Percentiles rank a stretch among this genome's conserved stretches.
phyloP scores from a whole-genome alignment of 2,329 filamentous ascomycete genomes.

The Nemania bipapillata region DNA sequence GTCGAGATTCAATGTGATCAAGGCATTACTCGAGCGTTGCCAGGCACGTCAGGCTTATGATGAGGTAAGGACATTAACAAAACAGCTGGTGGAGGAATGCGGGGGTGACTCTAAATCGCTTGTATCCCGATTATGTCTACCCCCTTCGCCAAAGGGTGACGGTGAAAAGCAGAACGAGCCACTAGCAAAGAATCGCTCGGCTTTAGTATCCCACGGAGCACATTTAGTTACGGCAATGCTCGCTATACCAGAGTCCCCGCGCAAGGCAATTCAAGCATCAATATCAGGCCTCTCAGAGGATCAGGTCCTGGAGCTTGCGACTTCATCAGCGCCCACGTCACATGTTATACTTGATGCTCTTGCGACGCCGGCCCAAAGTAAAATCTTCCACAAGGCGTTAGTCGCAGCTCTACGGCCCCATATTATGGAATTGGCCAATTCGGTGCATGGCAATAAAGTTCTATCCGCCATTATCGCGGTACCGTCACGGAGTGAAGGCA shows the following conservation, averaged over 20 bases:
- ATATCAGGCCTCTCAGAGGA: slow-evolving; percentile 68
- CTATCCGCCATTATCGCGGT: slow-evolving; percentile 61
- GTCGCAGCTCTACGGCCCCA: slow-evolving; percentile 61
- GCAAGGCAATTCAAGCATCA: slow-evolving; percentile 77
- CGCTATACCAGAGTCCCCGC: slow-evolving; percentile 73
- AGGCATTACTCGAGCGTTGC: slow-evolving; percentile 84
- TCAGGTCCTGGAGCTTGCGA: slow-evolving; percentile 72
- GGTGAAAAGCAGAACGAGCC: slow-evolving; percentile 53
- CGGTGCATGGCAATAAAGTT: slow-evolving; percentile 64
- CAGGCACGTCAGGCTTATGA: slow-evolving; percentile 71
- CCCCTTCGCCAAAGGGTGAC: slow-evolving; percentile 52
- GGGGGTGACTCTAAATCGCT: slow-evolving; percentile 60
- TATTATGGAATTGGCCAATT: slow-evolving; percentile 59
- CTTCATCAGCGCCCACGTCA: slow-evolving; percentile 61
- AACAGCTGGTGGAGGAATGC: slow-evolving; percentile 61
- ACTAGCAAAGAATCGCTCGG: slow-evolving; percentile 66
- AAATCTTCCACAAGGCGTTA: slow-evolving; percentile 67
- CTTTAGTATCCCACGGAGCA: slow-evolving; percentile 75
- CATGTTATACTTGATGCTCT: slow-evolving; percentile 64
- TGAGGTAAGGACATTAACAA: slow-evolving; percentile 61
- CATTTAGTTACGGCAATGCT: slow-evolving; percentile 85
- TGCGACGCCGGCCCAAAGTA: slow-evolving; percentile 59
- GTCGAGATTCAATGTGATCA: slow-evolving; percentile 80
- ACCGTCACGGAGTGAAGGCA: slow-evolving; percentile 61
- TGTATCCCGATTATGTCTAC: slow-evolving; percentile 62